These are phyloP conservation scores for Candida sanyaensis DNA, from an alignment of 1,139 yeast genomes.

Conservation along the genomic window DNA sequence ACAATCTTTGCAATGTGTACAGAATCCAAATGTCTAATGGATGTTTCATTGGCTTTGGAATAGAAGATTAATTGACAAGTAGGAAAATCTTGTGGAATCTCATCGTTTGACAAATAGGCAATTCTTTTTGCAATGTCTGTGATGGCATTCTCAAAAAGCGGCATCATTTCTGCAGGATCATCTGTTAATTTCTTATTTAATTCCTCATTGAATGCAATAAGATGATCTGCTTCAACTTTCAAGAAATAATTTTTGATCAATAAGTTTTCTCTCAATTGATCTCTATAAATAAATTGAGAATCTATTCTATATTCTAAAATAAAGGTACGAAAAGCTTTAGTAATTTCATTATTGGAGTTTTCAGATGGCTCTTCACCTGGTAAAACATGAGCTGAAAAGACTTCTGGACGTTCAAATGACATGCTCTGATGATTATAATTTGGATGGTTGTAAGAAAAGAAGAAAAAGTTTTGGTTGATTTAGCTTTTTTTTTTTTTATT, in stretches of 20 bases:
- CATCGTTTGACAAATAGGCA: constrained; percentile 59
- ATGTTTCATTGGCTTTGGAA: constrained; percentile 70
- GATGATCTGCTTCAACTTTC: constrained; percentile 79
- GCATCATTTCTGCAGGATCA: constrained; percentile 88
- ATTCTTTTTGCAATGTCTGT: constrained; percentile 88
- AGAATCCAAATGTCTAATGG: constrained; percentile 83
- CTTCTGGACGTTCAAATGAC: constrained; percentile 82
- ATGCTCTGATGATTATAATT: constrained; percentile 21
- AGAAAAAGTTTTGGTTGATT: not conserved
- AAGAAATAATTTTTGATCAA: constrained; percentile 74
- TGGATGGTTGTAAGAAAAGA: not conserved
- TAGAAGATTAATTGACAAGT: constrained; percentile 78
- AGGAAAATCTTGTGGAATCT: constrained; percentile 64
- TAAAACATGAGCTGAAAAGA: constrained; percentile 81
- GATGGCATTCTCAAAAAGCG: constrained; percentile 86
- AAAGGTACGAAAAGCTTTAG: constrained; percentile 78
- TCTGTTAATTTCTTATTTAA: constrained; percentile 80
- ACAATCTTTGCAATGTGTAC: constrained; percentile 89
- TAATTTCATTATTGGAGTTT: constrained; percentile 72
- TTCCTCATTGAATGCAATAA: constrained; percentile 86
- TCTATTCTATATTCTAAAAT: constrained; percentile 84
- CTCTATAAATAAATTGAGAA: constrained; percentile 84
- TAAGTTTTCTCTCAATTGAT: constrained; percentile 85
- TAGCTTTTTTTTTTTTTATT: not conserved
- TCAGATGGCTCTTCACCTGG: constrained; percentile 77